These are phyloP conservation scores for Salvia sclarea DNA, from an alignment of 305 asterid species.

Conservation along the genomic window DNA sequence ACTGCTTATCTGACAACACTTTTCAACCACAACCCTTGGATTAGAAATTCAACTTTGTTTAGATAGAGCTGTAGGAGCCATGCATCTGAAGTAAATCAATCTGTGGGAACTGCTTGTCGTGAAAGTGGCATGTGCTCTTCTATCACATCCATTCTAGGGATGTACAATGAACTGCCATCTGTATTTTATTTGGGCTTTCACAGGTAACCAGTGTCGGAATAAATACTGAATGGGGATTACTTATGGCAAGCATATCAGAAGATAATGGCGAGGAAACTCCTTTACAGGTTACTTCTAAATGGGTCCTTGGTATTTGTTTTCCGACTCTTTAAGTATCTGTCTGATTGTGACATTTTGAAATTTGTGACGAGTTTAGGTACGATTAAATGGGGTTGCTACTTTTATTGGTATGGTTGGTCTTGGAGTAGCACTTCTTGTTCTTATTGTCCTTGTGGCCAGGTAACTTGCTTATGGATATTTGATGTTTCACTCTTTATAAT, in stretches of 20 bases:
- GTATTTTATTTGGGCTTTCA: background rate
- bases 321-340: no score
- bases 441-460: constrained; percentile 74
- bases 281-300: constrained; percentile 69
- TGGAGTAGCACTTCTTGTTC: constrained; percentile 66
- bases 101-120: constrained; percentile 2
- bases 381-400: constrained; percentile 91
- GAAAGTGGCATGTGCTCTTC: constrained; percentile 10
- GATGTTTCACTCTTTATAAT: background rate
- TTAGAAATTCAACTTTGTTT: constrained; percentile 16
- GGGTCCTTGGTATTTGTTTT: no score
- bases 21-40: constrained; percentile 2
- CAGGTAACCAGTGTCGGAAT: constrained; percentile 84
- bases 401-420: constrained; percentile 89
- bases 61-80: background rate
- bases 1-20: background rate
- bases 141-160: background rate
- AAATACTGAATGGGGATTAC: constrained; percentile 91
- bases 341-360: constrained; percentile 27
- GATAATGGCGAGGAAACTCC: constrained; percentile 98
- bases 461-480: constrained; percentile 29
- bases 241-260: constrained; percentile 91
- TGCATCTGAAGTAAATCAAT: constrained; percentile 12
- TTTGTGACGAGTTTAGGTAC: constrained; percentile 52
- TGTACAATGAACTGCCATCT: constrained; percentile 3